Evolutionary conservation across 1,139 yeast species (phyloP).

Genomic region (Pichia sp.): DNA sequence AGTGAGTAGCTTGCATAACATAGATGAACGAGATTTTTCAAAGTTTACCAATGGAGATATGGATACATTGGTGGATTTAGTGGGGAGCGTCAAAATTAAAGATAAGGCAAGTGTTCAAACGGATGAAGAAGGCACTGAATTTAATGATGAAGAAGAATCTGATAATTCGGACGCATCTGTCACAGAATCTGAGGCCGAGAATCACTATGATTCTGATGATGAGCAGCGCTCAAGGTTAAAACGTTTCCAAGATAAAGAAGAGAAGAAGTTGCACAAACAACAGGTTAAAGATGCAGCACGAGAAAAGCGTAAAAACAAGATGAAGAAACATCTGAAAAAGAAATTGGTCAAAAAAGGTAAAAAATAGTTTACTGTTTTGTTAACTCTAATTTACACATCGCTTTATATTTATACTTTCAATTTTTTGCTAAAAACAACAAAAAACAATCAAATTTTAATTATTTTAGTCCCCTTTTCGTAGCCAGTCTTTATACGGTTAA

Average conservation of each 20-base stretch:
- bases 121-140: slow-evolving; percentile 21
- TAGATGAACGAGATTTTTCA: slow-evolving; percentile 85
- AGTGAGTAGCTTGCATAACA: slow-evolving; percentile 53
- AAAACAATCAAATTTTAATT: neutral
- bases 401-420: too few relatives aligned
- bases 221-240: slow-evolving; percentile 55
- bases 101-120: slow-evolving; percentile 26
- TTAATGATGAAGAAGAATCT: slow-evolving; percentile 12
- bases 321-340: slow-evolving; percentile 90
- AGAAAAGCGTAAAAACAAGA: slow-evolving; percentile 84
- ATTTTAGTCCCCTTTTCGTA: neutral
- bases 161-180: slow-evolving; percentile 26
- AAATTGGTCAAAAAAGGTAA: slow-evolving; percentile 53
- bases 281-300: slow-evolving; percentile 78
- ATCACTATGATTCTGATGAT: slow-evolving; percentile 26
- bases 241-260: slow-evolving; percentile 78
- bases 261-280: slow-evolving; percentile 77
- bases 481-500: neutral
- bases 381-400: too few relatives aligned
- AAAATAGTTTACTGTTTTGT: slow-evolving; percentile 6
- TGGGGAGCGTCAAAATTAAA: slow-evolving; percentile 35
- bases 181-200: slow-evolving; percentile 34
- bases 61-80: slow-evolving; percentile 65
- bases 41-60: slow-evolving; percentile 79
- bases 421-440: too few relatives aligned